Evolutionary conservation across 1,284 basidiomycete species (phyloP), one percentile per base, ranked within the genome.

Genomic region (Volvariella surrecta): DNA sequence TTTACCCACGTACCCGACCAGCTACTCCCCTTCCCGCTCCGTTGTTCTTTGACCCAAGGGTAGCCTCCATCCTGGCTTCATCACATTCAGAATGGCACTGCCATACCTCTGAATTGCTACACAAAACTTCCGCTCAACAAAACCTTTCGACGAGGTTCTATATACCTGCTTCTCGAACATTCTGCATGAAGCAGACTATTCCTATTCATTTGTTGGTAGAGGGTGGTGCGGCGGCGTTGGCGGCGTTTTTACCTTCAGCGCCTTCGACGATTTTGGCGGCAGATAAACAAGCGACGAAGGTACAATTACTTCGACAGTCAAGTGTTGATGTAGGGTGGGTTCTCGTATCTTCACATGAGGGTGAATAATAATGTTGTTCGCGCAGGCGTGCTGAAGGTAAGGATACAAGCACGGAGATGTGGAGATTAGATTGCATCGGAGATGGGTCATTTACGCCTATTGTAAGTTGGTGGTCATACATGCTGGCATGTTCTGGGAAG

Each of bases 241-340:
- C 74, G 1, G 63, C 71, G 7, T 82, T 80, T 52, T 57, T 79
- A 34, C 77, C 81, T 4, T 68, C 70, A 35, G 71, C 68, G 18
- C 82, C 81, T 1, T 65, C 64, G 7, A 51, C 64, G 17, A 51
- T 60, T 49, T 53, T 59, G 3, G 48, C 62, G n/a, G 55, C 58
- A 4, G 59, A 61, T 45, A 70, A 63, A 48, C 71, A 66, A 37
- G 59, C 62, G 41, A 82, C 77, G 8, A 71, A 68, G 9, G 60
- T 86, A 15, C 72, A 80, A 50, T 51, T 84, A n/a, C 65, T 82
- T 54, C 66, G 82, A 43, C 82, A 85, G 57, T 71, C 73, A 2
- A 70, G 67, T 13, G 79, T 84, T 10, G 81, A 85, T 55, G 78
- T 79, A 28, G 67, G 72, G 79, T 81, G 52, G 40, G 70, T 57